Evolutionary conservation across 352 stramenopile genomes (phyloP).

Genomic region (Phytophthora pinifolia): DNA sequence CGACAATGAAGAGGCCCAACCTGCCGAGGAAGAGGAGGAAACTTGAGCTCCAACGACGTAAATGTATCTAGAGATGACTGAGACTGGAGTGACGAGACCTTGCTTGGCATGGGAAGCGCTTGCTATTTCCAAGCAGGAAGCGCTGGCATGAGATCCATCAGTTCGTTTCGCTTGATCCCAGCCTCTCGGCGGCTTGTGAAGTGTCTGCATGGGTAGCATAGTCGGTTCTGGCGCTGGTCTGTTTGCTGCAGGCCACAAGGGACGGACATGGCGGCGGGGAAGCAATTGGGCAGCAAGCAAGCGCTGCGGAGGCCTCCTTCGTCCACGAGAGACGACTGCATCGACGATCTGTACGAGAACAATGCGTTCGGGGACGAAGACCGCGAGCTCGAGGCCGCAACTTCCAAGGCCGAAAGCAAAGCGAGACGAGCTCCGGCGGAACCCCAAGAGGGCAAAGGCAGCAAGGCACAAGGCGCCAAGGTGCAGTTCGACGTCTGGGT

Average conservation of each 20-base stretch:
- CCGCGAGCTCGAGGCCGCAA: constrained; percentile 18
- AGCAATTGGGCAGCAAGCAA: constrained; percentile 27
- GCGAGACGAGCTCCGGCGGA: constrained; percentile 7
- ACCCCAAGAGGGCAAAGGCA: constrained; percentile 14
- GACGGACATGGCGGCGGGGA: constrained; percentile 27
- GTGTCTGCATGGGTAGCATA: constrained; percentile 18
- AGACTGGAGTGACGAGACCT: constrained; percentile 10
- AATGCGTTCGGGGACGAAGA: constrained; percentile 72
- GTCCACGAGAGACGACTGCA: constrained; percentile 46
- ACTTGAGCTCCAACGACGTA: constrained; percentile 22
- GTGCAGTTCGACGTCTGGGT: constrained; percentile 87
- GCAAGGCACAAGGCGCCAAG: constrained; percentile 19
- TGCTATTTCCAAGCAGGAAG: constrained; percentile 24
- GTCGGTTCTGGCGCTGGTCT: constrained; percentile 16
- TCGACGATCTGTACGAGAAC: constrained; percentile 80
- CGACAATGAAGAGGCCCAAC: constrained; percentile 16
- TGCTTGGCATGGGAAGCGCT: constrained; percentile 6
- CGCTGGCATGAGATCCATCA: constrained; percentile 11
- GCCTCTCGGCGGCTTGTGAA: not conserved
- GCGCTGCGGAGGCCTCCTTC: constrained; percentile 21
- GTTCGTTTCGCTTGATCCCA: constrained; percentile 29
- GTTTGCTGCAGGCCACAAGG: not conserved
- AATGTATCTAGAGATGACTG: constrained; percentile 21
- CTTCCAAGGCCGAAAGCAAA: constrained; percentile 19
- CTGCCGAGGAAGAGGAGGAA: constrained; percentile 27